Evolutionary conservation across 768 basidiomycete genomes (phyloP).

Genomic region (Megacollybia marginata): DNA sequence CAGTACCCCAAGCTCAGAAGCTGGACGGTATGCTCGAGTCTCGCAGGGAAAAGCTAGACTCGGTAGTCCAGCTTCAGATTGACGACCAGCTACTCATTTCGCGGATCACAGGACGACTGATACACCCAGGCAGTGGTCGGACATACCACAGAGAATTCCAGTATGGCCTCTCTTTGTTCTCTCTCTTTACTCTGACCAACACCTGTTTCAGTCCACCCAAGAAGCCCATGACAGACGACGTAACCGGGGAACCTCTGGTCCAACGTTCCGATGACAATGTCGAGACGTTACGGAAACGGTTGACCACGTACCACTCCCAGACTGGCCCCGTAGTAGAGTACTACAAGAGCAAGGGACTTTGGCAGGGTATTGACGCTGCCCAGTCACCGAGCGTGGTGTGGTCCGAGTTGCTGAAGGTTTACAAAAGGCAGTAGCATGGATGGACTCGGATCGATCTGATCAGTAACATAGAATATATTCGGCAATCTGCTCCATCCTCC

Average conservation of each 20-base stretch:
- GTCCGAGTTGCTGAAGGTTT: slow-evolving; percentile 63
- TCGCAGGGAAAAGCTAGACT: slow-evolving; percentile 84
- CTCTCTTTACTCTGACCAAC: background rate
- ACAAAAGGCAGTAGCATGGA: no score
- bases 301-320: slow-evolving; percentile 84
- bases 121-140: slow-evolving; percentile 85
- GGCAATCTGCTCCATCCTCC: no score
- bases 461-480: no score
- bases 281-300: slow-evolving; percentile 86
- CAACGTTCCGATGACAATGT: slow-evolving; percentile 98
- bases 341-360: slow-evolving; percentile 88
- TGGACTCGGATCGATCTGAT: no score
- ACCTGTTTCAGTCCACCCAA: slow-evolving; percentile 79
- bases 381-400: slow-evolving; percentile 91
- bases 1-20: slow-evolving; percentile 93
- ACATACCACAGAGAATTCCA: slow-evolving; percentile 94
- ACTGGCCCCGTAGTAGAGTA: slow-evolving; percentile 95
- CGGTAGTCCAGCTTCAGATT: slow-evolving; percentile 88
- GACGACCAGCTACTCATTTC: slow-evolving; percentile 94
- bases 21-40: slow-evolving; percentile 82
- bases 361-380: slow-evolving; percentile 88
- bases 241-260: slow-evolving; percentile 91
- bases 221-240: slow-evolving; percentile 89
- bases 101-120: slow-evolving; percentile 92
- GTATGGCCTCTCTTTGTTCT: slow-evolving; percentile 39